A percentile compares a stretch with the other conserved stretches of the same genome.
Conservation (phyloP, 495 filamentous ascomycete species). For the Aspergillus saccharolyticus region DNA sequence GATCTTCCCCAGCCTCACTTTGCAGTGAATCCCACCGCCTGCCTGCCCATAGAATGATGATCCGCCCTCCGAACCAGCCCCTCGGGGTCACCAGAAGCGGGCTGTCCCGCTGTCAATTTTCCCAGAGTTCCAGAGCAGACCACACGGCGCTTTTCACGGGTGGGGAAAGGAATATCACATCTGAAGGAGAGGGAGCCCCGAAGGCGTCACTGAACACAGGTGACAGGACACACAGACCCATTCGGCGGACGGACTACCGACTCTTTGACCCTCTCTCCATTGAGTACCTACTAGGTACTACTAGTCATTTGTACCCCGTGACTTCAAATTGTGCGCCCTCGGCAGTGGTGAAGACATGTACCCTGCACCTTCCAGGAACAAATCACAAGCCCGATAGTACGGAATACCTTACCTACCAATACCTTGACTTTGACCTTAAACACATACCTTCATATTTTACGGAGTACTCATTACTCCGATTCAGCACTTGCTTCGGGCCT, state of each 20-base stretch:
- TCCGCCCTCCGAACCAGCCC: slow-evolving; percentile 9
- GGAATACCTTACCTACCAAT: too few relatives aligned
- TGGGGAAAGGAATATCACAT: background rate
- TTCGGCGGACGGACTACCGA: background rate
- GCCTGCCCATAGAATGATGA: slow-evolving; percentile 15
- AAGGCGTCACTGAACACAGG: background rate
- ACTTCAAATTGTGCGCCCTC: background rate
- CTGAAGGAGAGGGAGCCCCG: background rate
- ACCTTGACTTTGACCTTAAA: too few relatives aligned
- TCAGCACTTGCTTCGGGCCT: background rate
- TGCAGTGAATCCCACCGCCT: background rate
- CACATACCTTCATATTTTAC: too few relatives aligned
- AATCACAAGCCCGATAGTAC: background rate
- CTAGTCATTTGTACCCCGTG: background rate
- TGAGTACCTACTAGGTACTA: too few relatives aligned
- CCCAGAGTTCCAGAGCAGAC: background rate
- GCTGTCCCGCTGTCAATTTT: slow-evolving; percentile 18
- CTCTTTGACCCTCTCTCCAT: background rate
- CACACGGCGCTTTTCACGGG: background rate
- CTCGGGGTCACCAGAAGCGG: slow-evolving; percentile 15
- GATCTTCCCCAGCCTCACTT: slow-evolving; percentile 9
- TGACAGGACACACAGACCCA: background rate
- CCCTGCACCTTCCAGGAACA: background rate
- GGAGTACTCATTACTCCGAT: too few relatives aligned
- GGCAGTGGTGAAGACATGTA: background rate